Evolutionary conservation across 345 rosid genomes (phyloP).

Genomic region (Syzygium grande): DNA sequence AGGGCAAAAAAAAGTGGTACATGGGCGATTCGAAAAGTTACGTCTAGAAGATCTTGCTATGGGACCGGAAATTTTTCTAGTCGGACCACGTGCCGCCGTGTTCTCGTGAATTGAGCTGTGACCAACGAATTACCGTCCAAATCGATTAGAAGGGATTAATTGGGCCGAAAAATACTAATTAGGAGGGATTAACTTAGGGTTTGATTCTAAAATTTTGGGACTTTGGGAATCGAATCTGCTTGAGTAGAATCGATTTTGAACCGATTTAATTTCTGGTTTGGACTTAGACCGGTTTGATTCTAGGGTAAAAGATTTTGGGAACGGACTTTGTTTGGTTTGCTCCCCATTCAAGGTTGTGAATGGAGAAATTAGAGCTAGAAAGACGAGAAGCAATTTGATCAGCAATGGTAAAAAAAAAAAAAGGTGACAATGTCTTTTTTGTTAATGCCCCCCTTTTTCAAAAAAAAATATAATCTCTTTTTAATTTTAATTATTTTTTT

Average conservation of each 20-base stretch:
- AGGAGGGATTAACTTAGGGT: no score
- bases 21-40: not conserved
- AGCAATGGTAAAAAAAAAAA: no score
- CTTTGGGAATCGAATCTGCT: no score
- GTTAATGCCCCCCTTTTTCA: no score
- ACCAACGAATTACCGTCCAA: not conserved
- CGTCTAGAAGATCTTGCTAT: not conserved
- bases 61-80: not conserved
- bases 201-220: no score
- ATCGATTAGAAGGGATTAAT: not conserved
- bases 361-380: no score
- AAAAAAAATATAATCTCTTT: not conserved
- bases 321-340: not conserved
- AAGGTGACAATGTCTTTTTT: no score
- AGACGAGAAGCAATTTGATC: no score
- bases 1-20: not conserved
- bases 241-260: no score
- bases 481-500: not conserved
- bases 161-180: no score
- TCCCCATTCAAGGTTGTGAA: no score
- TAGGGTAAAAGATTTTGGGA: not conserved
- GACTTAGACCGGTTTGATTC: not conserved
- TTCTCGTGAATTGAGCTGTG: not conserved
- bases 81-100: not conserved
- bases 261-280: no score